phyloP scores from a whole-genome alignment of 345 rosid genomes.

The Mangifera indica region DNA sequence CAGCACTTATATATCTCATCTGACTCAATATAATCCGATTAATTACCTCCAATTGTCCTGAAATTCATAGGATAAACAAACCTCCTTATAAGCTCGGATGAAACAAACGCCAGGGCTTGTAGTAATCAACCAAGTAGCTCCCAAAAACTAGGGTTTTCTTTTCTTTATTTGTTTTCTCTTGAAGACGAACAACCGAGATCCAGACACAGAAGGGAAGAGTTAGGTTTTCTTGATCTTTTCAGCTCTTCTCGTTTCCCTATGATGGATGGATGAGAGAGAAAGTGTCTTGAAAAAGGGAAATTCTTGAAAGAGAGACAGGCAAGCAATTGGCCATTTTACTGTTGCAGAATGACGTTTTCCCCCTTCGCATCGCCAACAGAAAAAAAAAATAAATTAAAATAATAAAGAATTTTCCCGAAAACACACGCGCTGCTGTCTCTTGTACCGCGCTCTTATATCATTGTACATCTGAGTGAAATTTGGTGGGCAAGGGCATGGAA shows the following conservation, averaged over 20 bases:
- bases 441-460: conserved; percentile 5
- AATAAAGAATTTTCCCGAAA: background rate
- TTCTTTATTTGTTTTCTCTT: too few species aligned
- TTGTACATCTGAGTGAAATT: background rate
- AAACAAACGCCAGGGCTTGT: conserved; percentile 19
- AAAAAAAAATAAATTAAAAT: background rate
- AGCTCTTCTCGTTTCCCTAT: conserved; percentile 13
- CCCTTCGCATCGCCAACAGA: background rate
- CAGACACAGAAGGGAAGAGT: background rate
- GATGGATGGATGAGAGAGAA: conserved; percentile 34
- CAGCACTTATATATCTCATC: conserved; percentile 4
- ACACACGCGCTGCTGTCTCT: background rate
- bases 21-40: conserved; percentile 19
- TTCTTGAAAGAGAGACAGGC: conserved; percentile 8
- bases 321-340: conserved; percentile 2
- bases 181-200: conserved; percentile 4
- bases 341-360: conserved; percentile 19
- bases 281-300: conserved; percentile 14
- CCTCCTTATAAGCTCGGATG: background rate
- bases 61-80: background rate
- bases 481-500: conserved; percentile 7
- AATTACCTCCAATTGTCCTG: conserved; percentile 14
- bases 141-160: conserved; percentile 14
- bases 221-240: conserved; percentile 33
- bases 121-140: background rate